Conservation (phyloP, 2,329 filamentous ascomycete genomes). For the Penicillium nordicum region DNA sequence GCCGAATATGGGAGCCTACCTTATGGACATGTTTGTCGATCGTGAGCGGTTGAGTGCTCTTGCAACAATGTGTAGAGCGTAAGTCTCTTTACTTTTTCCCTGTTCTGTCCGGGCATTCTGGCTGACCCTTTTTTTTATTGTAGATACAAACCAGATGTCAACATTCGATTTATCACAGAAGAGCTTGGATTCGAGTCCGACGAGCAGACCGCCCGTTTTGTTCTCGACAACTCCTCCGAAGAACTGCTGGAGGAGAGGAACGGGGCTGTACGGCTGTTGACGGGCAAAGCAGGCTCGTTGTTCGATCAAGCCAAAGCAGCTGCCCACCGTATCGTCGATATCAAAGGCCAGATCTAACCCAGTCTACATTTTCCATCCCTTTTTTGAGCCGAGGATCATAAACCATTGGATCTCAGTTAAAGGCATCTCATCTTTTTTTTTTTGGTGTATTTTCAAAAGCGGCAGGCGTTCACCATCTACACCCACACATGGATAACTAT, state of each 20-base stretch:
- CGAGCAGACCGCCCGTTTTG: conserved; percentile 83
- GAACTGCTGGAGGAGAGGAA: conserved; percentile 73
- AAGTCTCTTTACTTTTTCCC: conserved; percentile 45
- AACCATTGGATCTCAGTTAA: background rate
- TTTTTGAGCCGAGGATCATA: background rate
- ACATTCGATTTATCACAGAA: conserved; percentile 86
- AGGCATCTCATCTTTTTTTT: background rate
- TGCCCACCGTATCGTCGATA: conserved; percentile 86
- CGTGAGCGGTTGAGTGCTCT: conserved; percentile 88
- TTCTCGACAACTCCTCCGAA: conserved; percentile 75
- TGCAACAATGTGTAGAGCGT: conserved; percentile 93
- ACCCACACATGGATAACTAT: background rate
- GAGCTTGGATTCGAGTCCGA: conserved; percentile 95
- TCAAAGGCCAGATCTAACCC: conserved; percentile 82
- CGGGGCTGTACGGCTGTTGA: conserved; percentile 69
- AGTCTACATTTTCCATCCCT: background rate
- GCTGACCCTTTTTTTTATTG: background rate
- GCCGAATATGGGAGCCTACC: conserved; percentile 94
- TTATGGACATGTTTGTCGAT: conserved; percentile 98
- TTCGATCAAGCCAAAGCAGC: conserved; percentile 71
- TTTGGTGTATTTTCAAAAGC: conserved; percentile 7
- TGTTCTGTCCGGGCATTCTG: background rate
- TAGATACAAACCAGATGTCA: conserved; percentile 90
- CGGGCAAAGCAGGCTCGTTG: conserved; percentile 65
- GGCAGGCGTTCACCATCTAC: background rate